A percentile compares a stretch with the other conserved stretches of the same genome.
phyloP scores from a whole-genome alignment of 2,329 filamentous ascomycete genomes.

The Fusarium marasasianum region DNA sequence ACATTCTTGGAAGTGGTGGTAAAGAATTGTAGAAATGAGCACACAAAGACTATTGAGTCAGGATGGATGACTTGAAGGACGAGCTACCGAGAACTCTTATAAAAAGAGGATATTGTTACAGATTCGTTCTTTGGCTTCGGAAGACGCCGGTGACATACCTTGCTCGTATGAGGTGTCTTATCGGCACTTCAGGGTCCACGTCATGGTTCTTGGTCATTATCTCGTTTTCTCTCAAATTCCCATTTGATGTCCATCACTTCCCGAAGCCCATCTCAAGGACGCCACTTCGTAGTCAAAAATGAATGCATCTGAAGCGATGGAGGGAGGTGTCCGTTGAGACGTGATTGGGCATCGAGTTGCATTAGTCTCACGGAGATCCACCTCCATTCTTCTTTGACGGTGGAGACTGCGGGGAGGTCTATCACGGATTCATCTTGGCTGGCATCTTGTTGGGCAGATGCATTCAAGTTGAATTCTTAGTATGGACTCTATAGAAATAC shows the following conservation, averaged over 20 bases:
- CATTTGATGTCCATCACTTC: no score
- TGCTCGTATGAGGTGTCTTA: background rate
- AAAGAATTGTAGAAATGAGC: rapidly evolving
- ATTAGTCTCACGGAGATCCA: background rate
- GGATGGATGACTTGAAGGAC: rapidly evolving
- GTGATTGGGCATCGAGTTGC: background rate
- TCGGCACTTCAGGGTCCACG: no score
- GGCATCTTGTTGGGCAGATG: background rate
- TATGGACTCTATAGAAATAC: background rate
- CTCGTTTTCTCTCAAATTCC: background rate
- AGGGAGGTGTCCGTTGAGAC: background rate
- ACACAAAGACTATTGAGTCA: background rate
- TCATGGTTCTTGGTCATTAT: background rate
- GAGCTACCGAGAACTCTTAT: background rate
- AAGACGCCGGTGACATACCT: rapidly evolving
- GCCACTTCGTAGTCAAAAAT: background rate
- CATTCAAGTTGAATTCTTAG: background rate
- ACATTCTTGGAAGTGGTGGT: background rate
- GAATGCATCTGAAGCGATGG: background rate
- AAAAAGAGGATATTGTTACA: background rate
- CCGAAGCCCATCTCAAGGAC: background rate
- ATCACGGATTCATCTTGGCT: background rate
- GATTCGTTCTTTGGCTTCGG: background rate
- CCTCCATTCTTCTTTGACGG: background rate
- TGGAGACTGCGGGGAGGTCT: background rate